Base-by-base conservation (phyloP, 305 asterid genomes). In the Rubia balearica region DNA sequence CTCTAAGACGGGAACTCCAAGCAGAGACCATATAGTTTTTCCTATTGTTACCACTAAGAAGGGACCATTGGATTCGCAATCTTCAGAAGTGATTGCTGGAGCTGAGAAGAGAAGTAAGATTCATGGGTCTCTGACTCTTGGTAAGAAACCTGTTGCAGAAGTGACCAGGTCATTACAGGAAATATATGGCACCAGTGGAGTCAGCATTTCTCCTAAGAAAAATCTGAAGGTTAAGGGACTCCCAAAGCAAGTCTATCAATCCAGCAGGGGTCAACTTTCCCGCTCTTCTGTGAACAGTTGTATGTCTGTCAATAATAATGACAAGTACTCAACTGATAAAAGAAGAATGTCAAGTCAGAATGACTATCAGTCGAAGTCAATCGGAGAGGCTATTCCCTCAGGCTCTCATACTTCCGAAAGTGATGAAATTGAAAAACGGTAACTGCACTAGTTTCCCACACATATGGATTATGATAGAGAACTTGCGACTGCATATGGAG, bases 1-100 rank as follows among this genome's bases (percentile, higher is more conserved):
- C 72, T 78, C 84, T 68, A 76, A 69, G 71, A 27, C 81, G 75
- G 78, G 80, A 75, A 85, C 96, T 11, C 89, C 96, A 57, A 78
- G 69, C 81, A 83, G 96, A 76, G 89, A 89, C 79, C 96, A 89
- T 82, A 63, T 89, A 77, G 75, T 82, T 51, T 87, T 89, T 80
- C 91, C 91, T 73, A 74, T 61, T 75, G 81, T 53, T 73, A 78
- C 75, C 68, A 74, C 79, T 38, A 79, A 76, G 46, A 73, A 59
- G 56, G 78, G 60, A 70, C 82, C 55, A 41, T 45, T 78, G 19
- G 80, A 55, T 19, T 49, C 46, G 27, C 65, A 51, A 33, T 76
- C 82, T 51, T 76, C 51, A 61, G 77, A 80, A 65, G 71, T 30
- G 61, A 69, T 57, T 67, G 68, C 68, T 78, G 66, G 75, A 69